Percentiles rank a stretch among this genome's conserved stretches.
These are phyloP conservation scores for Penicillium frequentans DNA, from an alignment of 2,329 filamentous ascomycete genomes.

Conservation along the genomic window DNA sequence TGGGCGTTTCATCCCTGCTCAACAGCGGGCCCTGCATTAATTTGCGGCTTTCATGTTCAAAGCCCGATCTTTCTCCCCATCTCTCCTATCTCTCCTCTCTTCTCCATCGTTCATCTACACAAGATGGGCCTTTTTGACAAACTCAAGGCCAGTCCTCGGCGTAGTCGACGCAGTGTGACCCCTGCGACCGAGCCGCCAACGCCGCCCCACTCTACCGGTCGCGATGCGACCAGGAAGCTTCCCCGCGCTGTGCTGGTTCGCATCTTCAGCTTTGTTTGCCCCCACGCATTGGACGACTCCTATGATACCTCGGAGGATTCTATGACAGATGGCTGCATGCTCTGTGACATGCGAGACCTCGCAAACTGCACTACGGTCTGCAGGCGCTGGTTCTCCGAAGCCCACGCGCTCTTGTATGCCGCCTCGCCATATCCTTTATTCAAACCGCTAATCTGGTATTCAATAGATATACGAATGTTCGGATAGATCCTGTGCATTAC, in stretches of 20 bases:
- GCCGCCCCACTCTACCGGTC: conserved; percentile 18
- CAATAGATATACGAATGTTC: conserved; percentile 77
- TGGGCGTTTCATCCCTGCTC: conserved; percentile 10
- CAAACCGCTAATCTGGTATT: background rate
- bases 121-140: conserved; percentile 35
- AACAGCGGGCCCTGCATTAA: conserved; percentile 10
- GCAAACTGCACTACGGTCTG: conserved; percentile 75
- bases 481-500: conserved; percentile 93
- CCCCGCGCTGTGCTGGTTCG: conserved; percentile 68
- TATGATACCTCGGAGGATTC: conserved; percentile 84
- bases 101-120: background rate
- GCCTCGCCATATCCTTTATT: background rate
- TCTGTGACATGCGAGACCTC: conserved; percentile 88
- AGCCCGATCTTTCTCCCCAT: conserved; percentile 1
- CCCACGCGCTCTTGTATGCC: conserved; percentile 63
- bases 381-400: conserved; percentile 67
- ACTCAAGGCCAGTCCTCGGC: conserved; percentile 27
- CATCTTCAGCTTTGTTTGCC: conserved; percentile 82
- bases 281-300: conserved; percentile 72
- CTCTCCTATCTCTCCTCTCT: background rate
- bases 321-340: conserved; percentile 79
- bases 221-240: conserved; percentile 53
- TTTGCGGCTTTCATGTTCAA: conserved; percentile 1
- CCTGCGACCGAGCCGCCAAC: conserved; percentile 21
- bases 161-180: conserved; percentile 25